Percentiles rank a stretch among this genome's conserved stretches.
Conservation (phyloP, 768 basidiomycete genomes). For the Calvatia gigantea region DNA sequence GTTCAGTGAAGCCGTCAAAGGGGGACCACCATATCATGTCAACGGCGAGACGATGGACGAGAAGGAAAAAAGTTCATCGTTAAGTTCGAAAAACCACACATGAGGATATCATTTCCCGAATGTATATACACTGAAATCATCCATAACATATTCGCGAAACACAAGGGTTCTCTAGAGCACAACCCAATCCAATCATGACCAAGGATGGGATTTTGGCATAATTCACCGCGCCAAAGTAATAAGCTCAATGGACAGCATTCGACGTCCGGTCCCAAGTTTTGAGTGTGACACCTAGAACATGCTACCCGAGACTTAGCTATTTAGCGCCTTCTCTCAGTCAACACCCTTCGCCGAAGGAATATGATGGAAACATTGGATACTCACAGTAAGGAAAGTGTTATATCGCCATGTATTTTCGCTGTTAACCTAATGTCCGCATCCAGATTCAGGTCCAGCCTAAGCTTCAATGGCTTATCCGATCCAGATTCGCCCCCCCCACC, state of each 20-base stretch:
- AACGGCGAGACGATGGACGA: no score
- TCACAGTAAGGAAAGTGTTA: constrained; percentile 29
- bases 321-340: constrained; percentile 12
- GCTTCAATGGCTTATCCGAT: constrained; percentile 18
- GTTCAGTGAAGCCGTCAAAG: neutral
- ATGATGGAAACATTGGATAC: constrained; percentile 8
- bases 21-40: no score
- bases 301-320: neutral
- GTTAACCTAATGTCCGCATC: constrained; percentile 31
- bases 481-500: constrained; percentile 11
- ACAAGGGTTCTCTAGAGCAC: no score
- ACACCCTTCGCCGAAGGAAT: neutral
- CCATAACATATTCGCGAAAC: no score
- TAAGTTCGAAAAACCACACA: neutral
- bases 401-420: constrained; percentile 30
- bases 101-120: neutral
- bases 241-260: no score
- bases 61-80: neutral
- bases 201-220: no score
- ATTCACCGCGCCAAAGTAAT: no score
- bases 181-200: no score
- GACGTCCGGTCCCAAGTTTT: no score
- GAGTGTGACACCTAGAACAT: no score
- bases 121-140: neutral
- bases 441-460: constrained; percentile 30